These are phyloP conservation scores for Verticillium albo-atrum DNA, from an alignment of 2,329 filamentous ascomycete genomes.

Conservation along the genomic window DNA sequence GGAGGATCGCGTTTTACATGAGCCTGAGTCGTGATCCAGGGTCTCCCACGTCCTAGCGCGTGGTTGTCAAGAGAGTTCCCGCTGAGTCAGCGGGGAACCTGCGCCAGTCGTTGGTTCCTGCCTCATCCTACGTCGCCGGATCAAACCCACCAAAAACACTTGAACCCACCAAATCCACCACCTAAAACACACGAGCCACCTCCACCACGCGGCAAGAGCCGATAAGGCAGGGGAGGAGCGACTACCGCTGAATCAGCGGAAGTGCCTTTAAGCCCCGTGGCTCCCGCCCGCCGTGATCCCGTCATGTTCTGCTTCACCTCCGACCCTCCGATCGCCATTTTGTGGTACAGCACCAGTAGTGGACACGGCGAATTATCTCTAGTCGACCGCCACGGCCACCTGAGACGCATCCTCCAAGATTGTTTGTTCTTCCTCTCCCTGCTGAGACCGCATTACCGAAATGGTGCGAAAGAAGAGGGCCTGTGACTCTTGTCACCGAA, in stretches of 20 bases:
- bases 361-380: background rate
- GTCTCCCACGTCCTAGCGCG: background rate
- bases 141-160: background rate
- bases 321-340: background rate
- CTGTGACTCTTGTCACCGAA: slow-evolving; percentile 44
- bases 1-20: background rate
- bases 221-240: background rate
- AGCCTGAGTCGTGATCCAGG: background rate
- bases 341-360: background rate
- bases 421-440: background rate
- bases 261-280: background rate
- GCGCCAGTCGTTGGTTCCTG: background rate
- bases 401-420: background rate
- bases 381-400: background rate
- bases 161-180: background rate
- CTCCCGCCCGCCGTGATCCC: background rate
- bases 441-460: background rate
- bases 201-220: background rate
- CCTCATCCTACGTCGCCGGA: background rate
- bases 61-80: background rate
- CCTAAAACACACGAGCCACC: background rate
- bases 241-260: background rate
- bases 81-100: background rate
- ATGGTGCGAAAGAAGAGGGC: slow-evolving; percentile 25
- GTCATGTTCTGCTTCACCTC: background rate